These are phyloP conservation scores for Plantago coronopus DNA, from an alignment of 305 asterid genomes.

Conservation along the genomic window DNA sequence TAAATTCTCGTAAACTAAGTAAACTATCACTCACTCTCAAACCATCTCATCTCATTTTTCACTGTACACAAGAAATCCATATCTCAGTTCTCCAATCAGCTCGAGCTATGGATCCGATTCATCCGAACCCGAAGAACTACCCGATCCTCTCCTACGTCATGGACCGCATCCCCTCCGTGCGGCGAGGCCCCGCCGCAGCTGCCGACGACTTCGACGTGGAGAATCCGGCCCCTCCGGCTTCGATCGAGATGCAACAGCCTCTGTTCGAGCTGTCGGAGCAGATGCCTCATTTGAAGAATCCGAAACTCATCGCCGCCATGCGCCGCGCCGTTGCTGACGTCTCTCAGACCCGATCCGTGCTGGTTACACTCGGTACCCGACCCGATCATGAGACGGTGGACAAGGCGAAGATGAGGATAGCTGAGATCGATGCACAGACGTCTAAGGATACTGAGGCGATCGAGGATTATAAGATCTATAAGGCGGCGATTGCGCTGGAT, in stretches of 20 bases:
- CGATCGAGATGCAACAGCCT: constrained; percentile 37
- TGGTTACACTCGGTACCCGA: constrained; percentile 61
- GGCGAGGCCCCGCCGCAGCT: constrained; percentile 35
- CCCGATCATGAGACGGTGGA: constrained; percentile 94
- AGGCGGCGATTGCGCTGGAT: constrained; percentile 68
- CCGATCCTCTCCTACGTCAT: constrained; percentile 87
- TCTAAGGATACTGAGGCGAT: constrained; percentile 35
- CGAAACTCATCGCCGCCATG: constrained; percentile 61
- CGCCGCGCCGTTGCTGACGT: constrained; percentile 69
- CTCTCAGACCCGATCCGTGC: constrained; percentile 64
- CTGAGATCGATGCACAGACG: constrained; percentile 50
- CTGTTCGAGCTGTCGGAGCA: constrained; percentile 71
- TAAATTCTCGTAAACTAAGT: no score
- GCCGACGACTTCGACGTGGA: constrained; percentile 62
- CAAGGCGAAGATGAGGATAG: constrained; percentile 46
- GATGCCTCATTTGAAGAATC: constrained; percentile 78
- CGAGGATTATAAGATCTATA: constrained; percentile 47
- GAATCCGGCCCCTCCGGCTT: constrained; percentile 37
- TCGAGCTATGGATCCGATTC: constrained; percentile 75
- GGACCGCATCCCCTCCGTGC: constrained; percentile 64
- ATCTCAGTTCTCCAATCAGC: neutral
- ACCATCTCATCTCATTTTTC: neutral
- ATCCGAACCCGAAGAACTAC: constrained; percentile 73
- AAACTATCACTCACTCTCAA: no score
- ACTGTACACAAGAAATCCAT: neutral